phyloP scores from a whole-genome alignment of 1,284 basidiomycete species.

The Apiotrichum akiyoshidainum region DNA sequence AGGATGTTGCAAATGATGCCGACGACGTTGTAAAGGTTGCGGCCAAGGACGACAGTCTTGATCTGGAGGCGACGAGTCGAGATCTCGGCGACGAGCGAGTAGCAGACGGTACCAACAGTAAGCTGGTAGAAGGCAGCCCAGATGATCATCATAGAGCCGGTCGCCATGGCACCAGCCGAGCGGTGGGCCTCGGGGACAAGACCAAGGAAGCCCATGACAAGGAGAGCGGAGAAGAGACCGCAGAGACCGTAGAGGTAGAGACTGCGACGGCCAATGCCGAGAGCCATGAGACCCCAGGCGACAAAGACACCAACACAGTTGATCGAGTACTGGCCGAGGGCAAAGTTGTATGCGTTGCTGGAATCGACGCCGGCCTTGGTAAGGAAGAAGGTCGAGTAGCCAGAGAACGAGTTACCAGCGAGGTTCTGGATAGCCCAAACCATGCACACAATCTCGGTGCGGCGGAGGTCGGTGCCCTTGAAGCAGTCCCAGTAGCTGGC shows the following conservation, averaged over 20 bases:
- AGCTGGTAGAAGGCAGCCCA: slow-evolving; percentile 50
- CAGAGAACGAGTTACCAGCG: slow-evolving; percentile 40
- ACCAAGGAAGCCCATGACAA: slow-evolving; percentile 55
- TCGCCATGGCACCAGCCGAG: slow-evolving; percentile 41
- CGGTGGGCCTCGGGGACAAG: slow-evolving; percentile 37
- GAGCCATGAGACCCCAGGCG: slow-evolving; percentile 49
- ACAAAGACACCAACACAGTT: slow-evolving; percentile 39
- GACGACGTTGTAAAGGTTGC: slow-evolving; percentile 49
- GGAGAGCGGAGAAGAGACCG: slow-evolving; percentile 17
- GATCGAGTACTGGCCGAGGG: slow-evolving; percentile 48
- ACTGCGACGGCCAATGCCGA: slow-evolving; percentile 49
- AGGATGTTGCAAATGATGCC: slow-evolving; percentile 50
- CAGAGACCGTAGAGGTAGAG: slow-evolving; percentile 54
- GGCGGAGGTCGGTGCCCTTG: slow-evolving; percentile 44
- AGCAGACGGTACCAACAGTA: slow-evolving; percentile 45
- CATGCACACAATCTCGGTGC: slow-evolving; percentile 49
- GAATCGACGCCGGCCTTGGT: slow-evolving; percentile 51
- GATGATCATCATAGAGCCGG: slow-evolving; percentile 52
- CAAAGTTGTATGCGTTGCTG: slow-evolving; percentile 48
- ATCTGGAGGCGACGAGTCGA: slow-evolving; percentile 53
- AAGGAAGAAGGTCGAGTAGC: slow-evolving; percentile 50
- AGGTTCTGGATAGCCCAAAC: slow-evolving; percentile 48
- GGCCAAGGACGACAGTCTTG: slow-evolving; percentile 57
- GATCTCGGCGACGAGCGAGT: slow-evolving; percentile 53
- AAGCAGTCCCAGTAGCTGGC: slow-evolving; percentile 54